Evolutionary conservation across 768 basidiomycete species (phyloP).

Genomic region (Serendipita indica): DNA sequence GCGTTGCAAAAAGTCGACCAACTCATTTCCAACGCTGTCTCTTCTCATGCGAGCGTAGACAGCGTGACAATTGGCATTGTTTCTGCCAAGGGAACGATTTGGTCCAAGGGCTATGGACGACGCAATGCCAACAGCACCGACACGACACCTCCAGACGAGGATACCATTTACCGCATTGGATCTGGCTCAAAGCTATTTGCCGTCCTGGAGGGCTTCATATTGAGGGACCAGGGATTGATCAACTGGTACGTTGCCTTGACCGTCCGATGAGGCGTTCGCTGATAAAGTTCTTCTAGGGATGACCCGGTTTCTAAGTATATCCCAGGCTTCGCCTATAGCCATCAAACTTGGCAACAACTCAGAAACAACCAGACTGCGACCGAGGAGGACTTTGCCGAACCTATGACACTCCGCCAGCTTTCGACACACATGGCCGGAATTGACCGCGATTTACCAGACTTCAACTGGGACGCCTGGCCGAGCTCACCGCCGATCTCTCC

Average conservation of each 20-base stretch:
- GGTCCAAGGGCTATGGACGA: constrained; percentile 31
- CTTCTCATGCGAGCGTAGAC: constrained; percentile 27
- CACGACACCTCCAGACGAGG: constrained; percentile 22
- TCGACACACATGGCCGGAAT: constrained; percentile 23
- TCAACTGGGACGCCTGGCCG: constrained; percentile 29
- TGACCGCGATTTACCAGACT: constrained; percentile 26
- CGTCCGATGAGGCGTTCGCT: background rate
- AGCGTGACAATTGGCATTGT: constrained; percentile 37
- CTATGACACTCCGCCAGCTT: constrained; percentile 21
- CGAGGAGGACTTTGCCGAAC: constrained; percentile 5
- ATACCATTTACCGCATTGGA: constrained; percentile 38
- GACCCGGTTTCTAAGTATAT: constrained; percentile 35
- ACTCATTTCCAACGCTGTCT: background rate
- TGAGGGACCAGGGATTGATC: constrained; percentile 30
- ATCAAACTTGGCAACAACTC: constrained; percentile 14
- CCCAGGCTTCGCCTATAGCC: constrained; percentile 24
- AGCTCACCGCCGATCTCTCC: background rate
- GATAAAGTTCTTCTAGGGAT: constrained; percentile 25
- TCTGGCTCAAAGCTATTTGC: constrained; percentile 40
- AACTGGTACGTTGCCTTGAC: constrained; percentile 18
- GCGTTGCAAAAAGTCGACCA: background rate
- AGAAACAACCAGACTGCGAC: background rate
- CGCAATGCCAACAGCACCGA: constrained; percentile 30
- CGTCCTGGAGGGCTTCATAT: constrained; percentile 32
- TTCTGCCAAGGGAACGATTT: constrained; percentile 31